Conservation (phyloP, 2,329 filamentous ascomycete genomes). For the Trichoderma atrobrunneum region DNA sequence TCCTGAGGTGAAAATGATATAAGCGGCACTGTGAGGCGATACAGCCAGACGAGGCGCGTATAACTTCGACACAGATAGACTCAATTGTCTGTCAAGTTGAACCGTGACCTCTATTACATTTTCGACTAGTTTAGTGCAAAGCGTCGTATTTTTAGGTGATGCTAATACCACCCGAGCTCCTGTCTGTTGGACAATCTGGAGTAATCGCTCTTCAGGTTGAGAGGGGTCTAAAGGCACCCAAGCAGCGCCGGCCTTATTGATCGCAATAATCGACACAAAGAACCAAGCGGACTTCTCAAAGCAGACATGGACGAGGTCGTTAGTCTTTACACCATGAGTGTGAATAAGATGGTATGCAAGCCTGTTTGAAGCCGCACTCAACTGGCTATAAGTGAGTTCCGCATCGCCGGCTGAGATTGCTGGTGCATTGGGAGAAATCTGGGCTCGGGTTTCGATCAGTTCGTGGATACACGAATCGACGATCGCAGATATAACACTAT, state of each 20-base stretch:
- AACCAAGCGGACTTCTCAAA: constrained; percentile 19
- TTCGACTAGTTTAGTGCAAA: not conserved
- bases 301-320: constrained; percentile 1
- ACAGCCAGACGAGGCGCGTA: not conserved
- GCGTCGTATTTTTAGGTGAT: not conserved
- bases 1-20: constrained; percentile 24
- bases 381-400: constrained; percentile 38
- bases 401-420: constrained; percentile 21
- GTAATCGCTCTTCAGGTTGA: not conserved
- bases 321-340: constrained; percentile 17
- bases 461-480: not conserved
- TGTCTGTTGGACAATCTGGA: not conserved
- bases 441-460: constrained; percentile 2
- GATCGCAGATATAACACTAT: not conserved
- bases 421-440: not conserved
- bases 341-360: constrained; percentile 18
- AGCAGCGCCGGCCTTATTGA: constrained; percentile 21
- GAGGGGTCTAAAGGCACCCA: constrained; percentile 20
- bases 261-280: constrained; percentile 21
- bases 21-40: constrained; percentile 16
- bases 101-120: not conserved
- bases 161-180: not conserved
- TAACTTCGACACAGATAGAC: accelerated
- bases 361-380: constrained; percentile 21
- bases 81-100: not conserved